phyloP scores from a whole-genome alignment of 2,329 filamentous ascomycete species.

The Nothophaeocryptopus gaeumannii region DNA sequence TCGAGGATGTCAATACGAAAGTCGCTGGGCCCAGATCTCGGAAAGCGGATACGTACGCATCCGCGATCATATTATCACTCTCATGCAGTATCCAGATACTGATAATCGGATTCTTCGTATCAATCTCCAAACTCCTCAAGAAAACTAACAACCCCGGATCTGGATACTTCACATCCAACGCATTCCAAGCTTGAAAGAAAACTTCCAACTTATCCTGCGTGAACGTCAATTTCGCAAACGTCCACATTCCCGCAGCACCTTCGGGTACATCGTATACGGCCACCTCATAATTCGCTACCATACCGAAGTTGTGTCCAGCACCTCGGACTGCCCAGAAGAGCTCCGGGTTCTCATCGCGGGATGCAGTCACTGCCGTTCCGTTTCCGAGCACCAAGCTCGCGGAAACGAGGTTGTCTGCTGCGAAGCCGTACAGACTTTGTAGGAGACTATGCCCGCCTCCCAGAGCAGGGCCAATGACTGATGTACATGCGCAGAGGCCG shows the following conservation, averaged over 20 bases:
- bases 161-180: background rate
- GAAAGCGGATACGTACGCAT: background rate
- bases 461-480: slow-evolving; percentile 9
- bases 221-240: background rate
- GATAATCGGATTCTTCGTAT: background rate
- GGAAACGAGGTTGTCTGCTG: slow-evolving; percentile 49
- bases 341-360: slow-evolving; percentile 45
- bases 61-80: background rate
- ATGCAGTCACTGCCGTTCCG: slow-evolving; percentile 40
- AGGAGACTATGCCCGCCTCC: slow-evolving; percentile 25
- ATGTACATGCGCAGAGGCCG: slow-evolving; percentile 16
- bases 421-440: slow-evolving; percentile 46
- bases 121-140: background rate
- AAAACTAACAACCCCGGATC: background rate
- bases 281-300: slow-evolving; percentile 29
- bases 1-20: background rate
- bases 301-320: slow-evolving; percentile 47
- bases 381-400: slow-evolving; percentile 42
- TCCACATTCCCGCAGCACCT: background rate
- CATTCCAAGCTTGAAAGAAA: slow-evolving; percentile 3
- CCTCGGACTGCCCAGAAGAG: slow-evolving; percentile 51
- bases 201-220: background rate
- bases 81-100: slow-evolving; percentile 2
- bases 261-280: background rate
- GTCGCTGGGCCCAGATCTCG: background rate